Conservation (phyloP, 1,139 yeast genomes). For the Yamadazyma kanchanaburiensis region DNA sequence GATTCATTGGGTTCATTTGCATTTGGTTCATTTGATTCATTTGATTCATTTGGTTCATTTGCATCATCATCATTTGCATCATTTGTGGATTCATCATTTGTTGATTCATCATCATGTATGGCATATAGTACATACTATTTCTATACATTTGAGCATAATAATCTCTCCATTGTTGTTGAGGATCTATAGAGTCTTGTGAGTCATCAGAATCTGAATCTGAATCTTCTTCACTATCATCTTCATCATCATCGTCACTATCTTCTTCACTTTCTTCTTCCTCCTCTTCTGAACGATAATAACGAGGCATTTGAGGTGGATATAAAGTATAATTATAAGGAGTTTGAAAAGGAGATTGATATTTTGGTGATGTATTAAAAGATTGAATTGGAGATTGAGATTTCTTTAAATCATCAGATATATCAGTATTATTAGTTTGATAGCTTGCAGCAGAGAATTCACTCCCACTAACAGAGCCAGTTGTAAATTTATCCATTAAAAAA, state of each 20-base stretch:
- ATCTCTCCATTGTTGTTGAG: slow-evolving; percentile 13
- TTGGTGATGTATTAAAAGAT: too few species aligned
- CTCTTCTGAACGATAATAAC: slow-evolving; percentile 5
- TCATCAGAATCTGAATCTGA: slow-evolving; percentile 2
- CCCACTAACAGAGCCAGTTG: slow-evolving; percentile 18
- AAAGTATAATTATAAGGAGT: slow-evolving; percentile 2
- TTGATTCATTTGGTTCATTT: slow-evolving; percentile 2
- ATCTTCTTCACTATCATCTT: slow-evolving; percentile 2
- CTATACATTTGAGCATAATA: slow-evolving; percentile 14
- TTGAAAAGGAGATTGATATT: slow-evolving; percentile 10
- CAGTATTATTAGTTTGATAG: slow-evolving; percentile 33
- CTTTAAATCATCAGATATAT: slow-evolving; percentile 13
- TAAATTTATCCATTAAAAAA: slow-evolving; percentile 1
- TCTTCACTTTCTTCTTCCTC: slow-evolving; percentile 10
- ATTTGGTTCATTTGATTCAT: slow-evolving; percentile 2
- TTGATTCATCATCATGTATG: slow-evolving; percentile 10
- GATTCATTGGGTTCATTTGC: slow-evolving; percentile 4
- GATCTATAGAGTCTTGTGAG: slow-evolving; percentile 5
- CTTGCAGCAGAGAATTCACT: slow-evolving; percentile 32
- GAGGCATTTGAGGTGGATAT: slow-evolving; percentile 7
- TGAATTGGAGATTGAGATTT: not conserved
- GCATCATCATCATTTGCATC: slow-evolving; percentile 8
- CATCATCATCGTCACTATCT: slow-evolving; percentile 2
- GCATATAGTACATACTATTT: slow-evolving; percentile 12
- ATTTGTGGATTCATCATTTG: slow-evolving; percentile 7